phyloP scores from a whole-genome alignment of 2,329 filamentous ascomycete species.

The Trichoderma oligosporum region DNA sequence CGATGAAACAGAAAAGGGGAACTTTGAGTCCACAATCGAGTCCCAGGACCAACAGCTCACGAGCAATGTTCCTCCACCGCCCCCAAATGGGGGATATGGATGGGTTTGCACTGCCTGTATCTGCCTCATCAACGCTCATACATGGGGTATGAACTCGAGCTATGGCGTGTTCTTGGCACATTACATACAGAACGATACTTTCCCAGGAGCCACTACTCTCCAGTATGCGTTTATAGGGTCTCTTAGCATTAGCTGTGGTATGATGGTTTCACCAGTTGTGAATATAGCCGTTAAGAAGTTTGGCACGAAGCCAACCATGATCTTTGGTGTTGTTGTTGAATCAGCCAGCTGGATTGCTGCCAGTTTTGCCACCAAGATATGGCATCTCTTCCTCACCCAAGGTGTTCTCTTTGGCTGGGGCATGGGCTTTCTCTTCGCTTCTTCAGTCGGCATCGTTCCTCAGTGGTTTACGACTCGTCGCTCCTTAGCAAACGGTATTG shows the following conservation, averaged over 20 bases:
- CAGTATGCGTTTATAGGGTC: slow-evolving; percentile 72
- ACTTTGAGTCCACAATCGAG: background rate
- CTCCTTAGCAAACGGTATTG: slow-evolving; percentile 65
- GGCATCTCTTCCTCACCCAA: slow-evolving; percentile 73
- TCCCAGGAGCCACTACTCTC: slow-evolving; percentile 59
- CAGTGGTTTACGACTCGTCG: slow-evolving; percentile 71
- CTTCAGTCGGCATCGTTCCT: slow-evolving; percentile 61
- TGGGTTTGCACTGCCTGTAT: slow-evolving; percentile 41
- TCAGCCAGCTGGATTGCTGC: slow-evolving; percentile 64
- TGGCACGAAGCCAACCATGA: slow-evolving; percentile 62
- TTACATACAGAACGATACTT: slow-evolving; percentile 55
- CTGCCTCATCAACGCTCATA: slow-evolving; percentile 61
- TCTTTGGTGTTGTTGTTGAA: slow-evolving; percentile 62
- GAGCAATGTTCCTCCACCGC: slow-evolving; percentile 28
- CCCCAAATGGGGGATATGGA: slow-evolving; percentile 59
- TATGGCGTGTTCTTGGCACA: slow-evolving; percentile 54
- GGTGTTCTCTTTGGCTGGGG: slow-evolving; percentile 74
- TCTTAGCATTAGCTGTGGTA: slow-evolving; percentile 42
- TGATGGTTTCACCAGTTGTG: slow-evolving; percentile 65
- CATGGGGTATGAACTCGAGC: slow-evolving; percentile 65
- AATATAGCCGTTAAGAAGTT: slow-evolving; percentile 57
- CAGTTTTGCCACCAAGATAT: slow-evolving; percentile 64
- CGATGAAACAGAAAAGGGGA: slow-evolving; percentile 6
- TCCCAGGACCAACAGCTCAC: background rate
- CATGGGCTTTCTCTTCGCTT: slow-evolving; percentile 73